Percentiles rank a stretch among this genome's conserved stretches.
These are phyloP conservation scores for Thielaviopsis populi DNA, from an alignment of 2,329 filamentous ascomycete genomes.

Conservation along the genomic window DNA sequence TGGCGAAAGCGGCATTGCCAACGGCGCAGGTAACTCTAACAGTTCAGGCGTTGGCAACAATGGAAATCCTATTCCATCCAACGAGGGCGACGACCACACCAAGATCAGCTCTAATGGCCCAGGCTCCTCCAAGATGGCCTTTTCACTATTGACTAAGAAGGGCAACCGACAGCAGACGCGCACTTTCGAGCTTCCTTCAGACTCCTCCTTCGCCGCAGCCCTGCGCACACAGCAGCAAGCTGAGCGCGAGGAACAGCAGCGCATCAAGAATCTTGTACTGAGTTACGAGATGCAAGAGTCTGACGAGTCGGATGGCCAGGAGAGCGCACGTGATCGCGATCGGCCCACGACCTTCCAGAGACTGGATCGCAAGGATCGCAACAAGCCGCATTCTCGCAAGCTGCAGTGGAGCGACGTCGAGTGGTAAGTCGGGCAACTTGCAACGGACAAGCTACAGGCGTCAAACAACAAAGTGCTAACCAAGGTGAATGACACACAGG, in stretches of 20 bases:
- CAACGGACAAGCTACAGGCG: background rate
- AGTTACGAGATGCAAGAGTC: slow-evolving; percentile 87
- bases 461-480: background rate
- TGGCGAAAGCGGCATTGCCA: slow-evolving; percentile 16
- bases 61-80: background rate
- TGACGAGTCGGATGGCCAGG: slow-evolving; percentile 55
- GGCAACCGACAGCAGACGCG: slow-evolving; percentile 93
- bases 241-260: slow-evolving; percentile 89
- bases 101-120: background rate
- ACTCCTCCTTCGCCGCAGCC: slow-evolving; percentile 88
- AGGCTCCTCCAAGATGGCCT: slow-evolving; percentile 60
- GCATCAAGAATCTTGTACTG: slow-evolving; percentile 93
- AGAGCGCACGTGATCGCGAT: slow-evolving; percentile 27
- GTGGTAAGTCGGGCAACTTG: slow-evolving; percentile 51
- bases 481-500: background rate
- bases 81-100: background rate
- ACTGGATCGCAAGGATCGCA: slow-evolving; percentile 45
- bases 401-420: slow-evolving; percentile 94
- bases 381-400: slow-evolving; percentile 71
- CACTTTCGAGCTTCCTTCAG: slow-evolving; percentile 74
- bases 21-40: slow-evolving; percentile 6
- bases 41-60: background rate
- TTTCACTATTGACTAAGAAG: slow-evolving; percentile 87
- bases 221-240: slow-evolving; percentile 94
- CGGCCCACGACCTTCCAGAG: slow-evolving; percentile 35